A percentile compares a stretch with the other conserved stretches of the same genome.
Evolutionary conservation across 768 basidiomycete genomes (phyloP).

Genomic region (Tulasnella sp.): DNA sequence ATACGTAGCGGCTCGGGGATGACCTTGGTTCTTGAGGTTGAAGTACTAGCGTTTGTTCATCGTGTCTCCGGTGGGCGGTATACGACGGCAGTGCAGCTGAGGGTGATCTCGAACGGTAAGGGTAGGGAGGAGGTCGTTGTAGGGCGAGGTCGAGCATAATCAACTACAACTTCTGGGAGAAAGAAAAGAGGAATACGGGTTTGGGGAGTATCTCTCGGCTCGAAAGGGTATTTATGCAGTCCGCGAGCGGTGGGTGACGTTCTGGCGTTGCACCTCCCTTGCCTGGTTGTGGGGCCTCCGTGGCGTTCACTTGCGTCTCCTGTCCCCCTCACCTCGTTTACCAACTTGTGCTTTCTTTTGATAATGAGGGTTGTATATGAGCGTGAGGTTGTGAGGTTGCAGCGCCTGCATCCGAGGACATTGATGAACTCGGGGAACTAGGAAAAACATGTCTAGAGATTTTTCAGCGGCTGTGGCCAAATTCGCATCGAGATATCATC

Average conservation of each 20-base stretch:
- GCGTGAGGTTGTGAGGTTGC: background rate
- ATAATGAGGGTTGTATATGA: background rate
- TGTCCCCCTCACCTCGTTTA: background rate
- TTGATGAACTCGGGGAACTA: background rate
- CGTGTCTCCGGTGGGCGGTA: background rate
- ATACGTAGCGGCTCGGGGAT: background rate
- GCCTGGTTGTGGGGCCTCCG: background rate
- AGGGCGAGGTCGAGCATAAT: background rate
- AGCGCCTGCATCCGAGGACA: conserved; percentile 2
- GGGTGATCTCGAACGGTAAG: background rate
- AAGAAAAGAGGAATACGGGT: background rate
- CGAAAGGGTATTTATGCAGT: background rate
- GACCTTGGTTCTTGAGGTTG: background rate
- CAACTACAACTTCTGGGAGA: no score
- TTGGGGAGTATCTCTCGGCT: background rate
- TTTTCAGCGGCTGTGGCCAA: background rate
- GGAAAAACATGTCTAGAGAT: background rate
- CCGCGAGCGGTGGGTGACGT: background rate
- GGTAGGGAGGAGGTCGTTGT: background rate
- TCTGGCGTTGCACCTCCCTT: background rate
- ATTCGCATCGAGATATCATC: no score
- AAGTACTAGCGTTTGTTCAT: background rate
- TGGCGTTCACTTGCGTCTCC: background rate
- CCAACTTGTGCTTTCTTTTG: background rate
- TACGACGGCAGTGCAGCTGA: background rate